Evolutionary conservation across 768 basidiomycete species (phyloP).

Genomic region (Agaricus blazei): DNA sequence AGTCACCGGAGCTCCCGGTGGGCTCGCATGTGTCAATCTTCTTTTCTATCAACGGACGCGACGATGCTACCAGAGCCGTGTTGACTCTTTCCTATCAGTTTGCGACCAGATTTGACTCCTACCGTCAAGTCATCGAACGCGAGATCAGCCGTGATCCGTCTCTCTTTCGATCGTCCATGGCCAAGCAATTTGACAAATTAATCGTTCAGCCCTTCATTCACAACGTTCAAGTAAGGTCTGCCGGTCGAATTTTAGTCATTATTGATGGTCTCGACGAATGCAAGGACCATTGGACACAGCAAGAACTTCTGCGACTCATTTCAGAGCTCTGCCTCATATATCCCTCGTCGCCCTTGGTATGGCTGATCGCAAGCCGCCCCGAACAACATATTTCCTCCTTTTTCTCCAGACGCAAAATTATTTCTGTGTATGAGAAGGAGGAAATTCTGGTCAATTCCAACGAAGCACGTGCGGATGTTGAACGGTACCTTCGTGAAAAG

Average conservation of each 20-base stretch:
- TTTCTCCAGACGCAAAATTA: slow-evolving; percentile 1
- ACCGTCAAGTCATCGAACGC: too few relatives aligned
- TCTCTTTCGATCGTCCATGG: too few relatives aligned
- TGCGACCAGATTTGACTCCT: slow-evolving; percentile 4
- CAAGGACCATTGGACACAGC: not conserved
- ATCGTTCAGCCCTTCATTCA: too few relatives aligned
- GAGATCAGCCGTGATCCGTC: too few relatives aligned
- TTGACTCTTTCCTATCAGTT: slow-evolving; percentile 19
- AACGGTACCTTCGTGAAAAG: too few relatives aligned
- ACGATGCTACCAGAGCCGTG: not conserved
- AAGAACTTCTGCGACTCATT: slow-evolving; percentile 13
- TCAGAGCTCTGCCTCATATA: not conserved
- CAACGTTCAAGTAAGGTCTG: too few relatives aligned
- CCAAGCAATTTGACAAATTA: too few relatives aligned
- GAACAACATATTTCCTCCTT: slow-evolving; percentile 16
- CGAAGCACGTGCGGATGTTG: too few relatives aligned
- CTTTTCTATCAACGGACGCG: not conserved
- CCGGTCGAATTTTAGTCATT: too few relatives aligned
- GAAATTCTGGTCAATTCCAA: too few relatives aligned
- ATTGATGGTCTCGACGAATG: too few relatives aligned
- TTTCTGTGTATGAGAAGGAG: too few relatives aligned
- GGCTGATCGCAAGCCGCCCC: slow-evolving; percentile 22
- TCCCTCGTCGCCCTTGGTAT: slow-evolving; percentile 13
- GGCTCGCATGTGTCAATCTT: not conserved
- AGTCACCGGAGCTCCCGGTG: slow-evolving; percentile 4